These are phyloP conservation scores for Pythium dissimile DNA, from an alignment of 352 stramenopile genomes.

Conservation along the genomic window DNA sequence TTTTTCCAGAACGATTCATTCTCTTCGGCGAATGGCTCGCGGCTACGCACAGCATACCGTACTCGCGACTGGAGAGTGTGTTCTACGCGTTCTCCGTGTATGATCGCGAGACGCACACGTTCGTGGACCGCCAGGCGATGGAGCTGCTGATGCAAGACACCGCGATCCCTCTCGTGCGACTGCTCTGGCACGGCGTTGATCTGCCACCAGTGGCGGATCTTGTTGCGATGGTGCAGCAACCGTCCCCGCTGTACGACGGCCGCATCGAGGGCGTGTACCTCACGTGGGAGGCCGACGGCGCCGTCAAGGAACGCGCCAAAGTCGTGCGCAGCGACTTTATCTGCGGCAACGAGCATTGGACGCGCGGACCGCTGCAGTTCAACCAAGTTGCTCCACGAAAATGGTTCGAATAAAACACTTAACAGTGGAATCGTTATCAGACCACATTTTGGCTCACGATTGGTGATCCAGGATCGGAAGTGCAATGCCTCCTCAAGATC, in stretches of 20 bases:
- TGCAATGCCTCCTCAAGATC: background rate
- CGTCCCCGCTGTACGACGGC: conserved; percentile 44
- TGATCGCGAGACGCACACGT: conserved; percentile 38
- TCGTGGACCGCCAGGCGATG: conserved; percentile 12
- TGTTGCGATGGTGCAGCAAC: conserved; percentile 31
- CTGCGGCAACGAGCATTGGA: conserved; percentile 63
- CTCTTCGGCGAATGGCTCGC: conserved; percentile 84
- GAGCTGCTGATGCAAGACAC: conserved; percentile 18
- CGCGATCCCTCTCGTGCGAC: conserved; percentile 38
- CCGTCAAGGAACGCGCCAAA: conserved; percentile 51
- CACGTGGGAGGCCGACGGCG: conserved; percentile 45
- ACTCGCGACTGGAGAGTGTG: conserved; percentile 48
- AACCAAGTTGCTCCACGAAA: conserved; percentile 31
- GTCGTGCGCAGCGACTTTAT: conserved; percentile 68
- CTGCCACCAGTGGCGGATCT: conserved; percentile 32
- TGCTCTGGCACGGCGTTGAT: conserved; percentile 32
- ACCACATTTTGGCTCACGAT: too few relatives aligned
- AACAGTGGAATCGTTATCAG: conserved; percentile 1
- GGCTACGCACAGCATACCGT: conserved; percentile 79
- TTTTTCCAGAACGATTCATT: conserved; percentile 67
- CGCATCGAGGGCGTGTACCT: conserved; percentile 51
- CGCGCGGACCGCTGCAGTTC: conserved; percentile 33
- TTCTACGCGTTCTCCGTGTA: conserved; percentile 86
- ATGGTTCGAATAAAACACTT: too few relatives aligned
- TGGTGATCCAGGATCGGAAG: too few relatives aligned